A percentile compares a stretch with the other conserved stretches of the same genome.
Evolutionary conservation across 176 grass and related monocot species (phyloP).

Genomic region (Puccinellia tenuiflora): DNA sequence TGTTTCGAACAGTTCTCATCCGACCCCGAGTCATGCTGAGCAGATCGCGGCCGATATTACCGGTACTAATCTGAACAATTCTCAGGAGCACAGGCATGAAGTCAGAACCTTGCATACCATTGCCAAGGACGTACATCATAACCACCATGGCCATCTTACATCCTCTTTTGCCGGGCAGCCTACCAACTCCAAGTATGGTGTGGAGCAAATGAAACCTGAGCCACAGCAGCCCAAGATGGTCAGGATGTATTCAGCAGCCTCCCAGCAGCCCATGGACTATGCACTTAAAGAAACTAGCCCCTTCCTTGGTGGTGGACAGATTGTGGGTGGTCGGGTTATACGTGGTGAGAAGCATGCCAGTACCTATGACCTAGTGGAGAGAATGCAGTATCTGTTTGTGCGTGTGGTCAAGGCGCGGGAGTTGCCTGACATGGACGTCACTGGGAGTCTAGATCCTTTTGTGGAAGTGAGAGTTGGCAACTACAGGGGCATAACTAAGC

Average conservation of each 20-base stretch:
- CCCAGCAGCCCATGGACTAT: conserved; percentile 85
- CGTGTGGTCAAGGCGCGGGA: conserved; percentile 96
- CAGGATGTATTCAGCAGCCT: conserved; percentile 75
- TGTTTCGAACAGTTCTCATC: conserved; percentile 45
- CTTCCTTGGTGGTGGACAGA: conserved; percentile 82
- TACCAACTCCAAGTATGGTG: conserved; percentile 52
- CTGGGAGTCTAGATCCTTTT: conserved; percentile 94
- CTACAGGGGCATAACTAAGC: conserved; percentile 77
- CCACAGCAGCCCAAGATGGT: conserved; percentile 60
- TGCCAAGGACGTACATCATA: conserved; percentile 60
- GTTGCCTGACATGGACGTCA: conserved; percentile 73
- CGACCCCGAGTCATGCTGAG: conserved; percentile 42
- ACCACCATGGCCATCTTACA: conserved; percentile 46
- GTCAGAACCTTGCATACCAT: conserved; percentile 66
- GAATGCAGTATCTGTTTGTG: conserved; percentile 96
- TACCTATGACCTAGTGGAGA: conserved; percentile 95
- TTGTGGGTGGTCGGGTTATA: conserved; percentile 90
- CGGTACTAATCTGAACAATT: conserved; percentile 30
- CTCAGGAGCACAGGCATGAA: conserved; percentile 49
- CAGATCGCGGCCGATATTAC: conserved; percentile 48
- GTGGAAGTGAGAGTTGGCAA: conserved; percentile 91
- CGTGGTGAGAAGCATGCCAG: conserved; percentile 69
- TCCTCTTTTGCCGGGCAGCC: conserved; percentile 45
- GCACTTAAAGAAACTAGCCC: conserved; percentile 96
- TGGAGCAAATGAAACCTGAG: conserved; percentile 69